Conservation (phyloP, 495 filamentous ascomycete genomes). For the Trichoderma gamsii region DNA sequence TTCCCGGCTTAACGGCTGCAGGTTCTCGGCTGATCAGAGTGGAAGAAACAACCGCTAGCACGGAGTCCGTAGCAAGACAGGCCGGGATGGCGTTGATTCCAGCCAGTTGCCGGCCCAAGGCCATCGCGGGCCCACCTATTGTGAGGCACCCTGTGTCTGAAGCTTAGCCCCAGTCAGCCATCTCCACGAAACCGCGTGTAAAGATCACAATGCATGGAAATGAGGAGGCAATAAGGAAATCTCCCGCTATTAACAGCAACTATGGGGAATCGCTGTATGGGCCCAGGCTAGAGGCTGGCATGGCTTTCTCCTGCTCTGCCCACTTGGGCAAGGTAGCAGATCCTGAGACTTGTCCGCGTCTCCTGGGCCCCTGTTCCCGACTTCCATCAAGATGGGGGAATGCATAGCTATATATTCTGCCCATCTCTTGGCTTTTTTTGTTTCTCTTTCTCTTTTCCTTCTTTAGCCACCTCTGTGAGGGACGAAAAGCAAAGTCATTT, state of each 20-base stretch:
- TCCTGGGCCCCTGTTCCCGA: conserved; percentile 3
- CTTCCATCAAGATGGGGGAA: not conserved
- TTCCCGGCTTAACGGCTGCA: not conserved
- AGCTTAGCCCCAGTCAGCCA: not conserved
- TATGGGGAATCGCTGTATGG: conserved; percentile 3
- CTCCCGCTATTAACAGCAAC: not conserved
- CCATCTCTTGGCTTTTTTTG: not conserved
- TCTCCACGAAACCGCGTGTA: not conserved
- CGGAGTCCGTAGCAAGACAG: not conserved
- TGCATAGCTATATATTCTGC: not conserved
- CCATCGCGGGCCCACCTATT: not conserved
- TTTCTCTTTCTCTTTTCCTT: not conserved
- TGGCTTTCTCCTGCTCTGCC: not conserved
- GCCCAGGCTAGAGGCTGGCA: not conserved
- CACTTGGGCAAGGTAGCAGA: not conserved
- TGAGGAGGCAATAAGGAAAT: not conserved
- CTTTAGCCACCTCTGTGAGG: conserved; percentile 3
- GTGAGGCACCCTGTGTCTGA: conserved; percentile 12
- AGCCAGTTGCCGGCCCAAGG: not conserved
- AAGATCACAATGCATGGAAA: not conserved
- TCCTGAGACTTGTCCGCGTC: conserved; percentile 12
- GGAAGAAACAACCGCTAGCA: not conserved
- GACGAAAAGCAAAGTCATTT: conserved; percentile 3
- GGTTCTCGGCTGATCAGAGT: not conserved
- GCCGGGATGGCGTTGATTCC: not conserved